A percentile compares a stretch with the other conserved stretches of the same genome.
Conservation (phyloP, 441 rosid species). For the Monsonia emarginata region DNA sequence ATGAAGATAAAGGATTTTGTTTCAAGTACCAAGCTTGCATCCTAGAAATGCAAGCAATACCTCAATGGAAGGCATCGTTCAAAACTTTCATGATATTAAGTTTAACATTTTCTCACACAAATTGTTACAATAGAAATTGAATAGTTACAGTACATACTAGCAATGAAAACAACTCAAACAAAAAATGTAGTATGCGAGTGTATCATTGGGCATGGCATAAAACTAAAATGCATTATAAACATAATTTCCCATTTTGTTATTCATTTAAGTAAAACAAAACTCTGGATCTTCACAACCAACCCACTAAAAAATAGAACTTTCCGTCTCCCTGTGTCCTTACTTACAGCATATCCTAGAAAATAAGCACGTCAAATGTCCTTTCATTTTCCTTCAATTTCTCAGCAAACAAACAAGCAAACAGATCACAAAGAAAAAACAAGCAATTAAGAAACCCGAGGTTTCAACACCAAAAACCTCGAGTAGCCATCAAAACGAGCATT, state of each 20-base stretch:
- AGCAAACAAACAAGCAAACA: slow-evolving; percentile 8
- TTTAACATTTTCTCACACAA: not conserved
- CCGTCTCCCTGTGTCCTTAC: not conserved
- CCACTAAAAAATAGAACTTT: too few species aligned
- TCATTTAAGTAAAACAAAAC: not conserved
- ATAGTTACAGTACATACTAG: too few species aligned
- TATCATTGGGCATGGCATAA: not conserved
- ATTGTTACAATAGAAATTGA: too few species aligned
- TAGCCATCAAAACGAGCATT: not conserved
- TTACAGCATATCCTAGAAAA: not conserved
- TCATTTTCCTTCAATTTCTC: not conserved
- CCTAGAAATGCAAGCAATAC: not conserved
- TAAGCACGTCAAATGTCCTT: not conserved
- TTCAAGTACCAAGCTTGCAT: not conserved
- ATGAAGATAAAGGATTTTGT: not conserved
- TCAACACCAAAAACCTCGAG: not conserved
- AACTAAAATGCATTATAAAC: not conserved
- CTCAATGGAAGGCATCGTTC: not conserved
- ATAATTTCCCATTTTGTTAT: not conserved
- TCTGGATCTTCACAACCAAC: not conserved
- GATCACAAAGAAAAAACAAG: not conserved
- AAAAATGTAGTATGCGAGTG: too few species aligned
- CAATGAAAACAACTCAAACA: too few species aligned
- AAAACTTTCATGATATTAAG: not conserved
- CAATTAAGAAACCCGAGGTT: not conserved